phyloP scores from a whole-genome alignment of 2,329 filamentous ascomycete species.

The Furcasterigmium sp. region DNA sequence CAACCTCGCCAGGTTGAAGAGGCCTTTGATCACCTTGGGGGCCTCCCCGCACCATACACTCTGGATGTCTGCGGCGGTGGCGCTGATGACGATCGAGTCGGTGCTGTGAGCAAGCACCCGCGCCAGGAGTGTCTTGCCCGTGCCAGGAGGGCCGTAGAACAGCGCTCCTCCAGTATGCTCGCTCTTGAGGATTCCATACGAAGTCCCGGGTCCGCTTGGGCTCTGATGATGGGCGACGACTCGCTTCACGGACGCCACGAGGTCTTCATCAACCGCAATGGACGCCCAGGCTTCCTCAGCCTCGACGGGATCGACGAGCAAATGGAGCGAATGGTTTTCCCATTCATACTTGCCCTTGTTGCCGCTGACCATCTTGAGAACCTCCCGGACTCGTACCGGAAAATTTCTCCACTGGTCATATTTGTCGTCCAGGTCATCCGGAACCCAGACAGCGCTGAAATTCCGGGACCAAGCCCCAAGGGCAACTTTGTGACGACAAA shows the following conservation, averaged over 20 bases:
- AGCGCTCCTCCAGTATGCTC: neutral
- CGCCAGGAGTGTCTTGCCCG: neutral
- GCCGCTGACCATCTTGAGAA: neutral
- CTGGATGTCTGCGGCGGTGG: neutral
- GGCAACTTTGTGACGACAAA: too few species aligned
- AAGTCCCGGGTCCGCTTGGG: neutral
- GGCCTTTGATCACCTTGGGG: neutral
- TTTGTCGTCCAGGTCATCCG: too few species aligned
- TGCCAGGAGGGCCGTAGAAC: slow-evolving; percentile 1
- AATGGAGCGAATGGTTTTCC: neutral
- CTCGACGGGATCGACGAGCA: neutral
- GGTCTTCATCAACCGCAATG: neutral
- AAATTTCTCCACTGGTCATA: neutral
- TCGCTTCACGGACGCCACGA: neutral
- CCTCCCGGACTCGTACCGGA: neutral
- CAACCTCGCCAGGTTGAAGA: neutral
- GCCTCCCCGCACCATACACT: neutral
- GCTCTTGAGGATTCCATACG: neutral
- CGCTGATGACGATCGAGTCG: neutral
- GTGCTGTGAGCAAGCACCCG: neutral
- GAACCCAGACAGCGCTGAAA: too few species aligned
- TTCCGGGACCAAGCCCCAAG: too few species aligned
- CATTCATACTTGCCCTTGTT: neutral
- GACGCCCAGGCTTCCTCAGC: neutral
- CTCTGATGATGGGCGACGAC: neutral